Conservation (phyloP, 805 yeast genomes). For the Suhomyces pyralidae region DNA sequence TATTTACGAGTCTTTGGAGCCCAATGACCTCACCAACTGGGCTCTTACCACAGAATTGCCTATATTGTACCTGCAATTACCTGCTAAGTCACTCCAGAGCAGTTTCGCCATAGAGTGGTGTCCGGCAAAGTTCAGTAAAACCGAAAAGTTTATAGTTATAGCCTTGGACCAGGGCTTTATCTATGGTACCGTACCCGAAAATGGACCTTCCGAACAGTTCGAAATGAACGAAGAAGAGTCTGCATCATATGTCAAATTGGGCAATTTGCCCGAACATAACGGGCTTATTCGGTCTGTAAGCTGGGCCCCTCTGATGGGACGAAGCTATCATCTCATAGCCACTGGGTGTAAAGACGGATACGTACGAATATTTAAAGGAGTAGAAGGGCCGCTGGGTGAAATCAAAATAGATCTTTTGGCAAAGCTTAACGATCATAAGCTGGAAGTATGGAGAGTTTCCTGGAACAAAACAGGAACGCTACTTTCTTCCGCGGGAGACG, state of each 20-base stretch:
- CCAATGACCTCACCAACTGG: conserved; percentile 86
- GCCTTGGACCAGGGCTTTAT: conserved; percentile 86
- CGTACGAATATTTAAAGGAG: conserved; percentile 78
- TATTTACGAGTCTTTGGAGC: conserved; percentile 84
- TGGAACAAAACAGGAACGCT: conserved; percentile 96
- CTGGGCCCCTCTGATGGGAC: conserved; percentile 97
- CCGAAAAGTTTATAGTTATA: conserved; percentile 78
- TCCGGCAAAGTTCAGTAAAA: conserved; percentile 68
- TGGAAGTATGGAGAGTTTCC: conserved; percentile 93
- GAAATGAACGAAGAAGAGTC: background rate
- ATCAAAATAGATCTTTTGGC: conserved; percentile 58
- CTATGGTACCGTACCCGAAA: conserved; percentile 37
- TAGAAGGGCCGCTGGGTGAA: conserved; percentile 37
- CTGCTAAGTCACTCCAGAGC: conserved; percentile 78
- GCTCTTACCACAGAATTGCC: conserved; percentile 67
- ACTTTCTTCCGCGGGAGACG: conserved; percentile 91
- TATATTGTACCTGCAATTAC: conserved; percentile 59
- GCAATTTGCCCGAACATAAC: conserved; percentile 75
- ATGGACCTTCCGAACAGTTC: background rate
- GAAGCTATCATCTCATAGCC: conserved; percentile 83
- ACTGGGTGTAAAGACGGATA: conserved; percentile 95
- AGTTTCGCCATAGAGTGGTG: conserved; percentile 90
- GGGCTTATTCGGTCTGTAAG: conserved; percentile 84
- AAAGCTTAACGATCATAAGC: conserved; percentile 70
- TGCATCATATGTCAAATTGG: conserved; percentile 49